Evolutionary conservation across 2,329 filamentous ascomycete species (phyloP), one percentile per base, ranked within the genome.

Genomic region (Aspergillus sp.): DNA sequence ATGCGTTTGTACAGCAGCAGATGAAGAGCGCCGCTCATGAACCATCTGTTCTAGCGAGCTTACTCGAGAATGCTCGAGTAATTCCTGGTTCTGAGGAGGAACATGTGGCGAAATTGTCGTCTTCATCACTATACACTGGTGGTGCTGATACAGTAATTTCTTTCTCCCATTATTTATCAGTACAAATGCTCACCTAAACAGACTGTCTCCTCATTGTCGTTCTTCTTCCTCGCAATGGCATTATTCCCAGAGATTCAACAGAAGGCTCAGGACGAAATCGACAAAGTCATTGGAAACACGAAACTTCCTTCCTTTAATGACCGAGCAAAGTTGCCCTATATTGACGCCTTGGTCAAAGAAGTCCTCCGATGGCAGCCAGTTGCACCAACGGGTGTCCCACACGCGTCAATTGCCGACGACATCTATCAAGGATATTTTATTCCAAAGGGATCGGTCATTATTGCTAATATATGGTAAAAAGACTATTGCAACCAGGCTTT

Each of bases 331-430:
- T 48, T 70, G 5, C 65, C 62, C 1, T 70, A 68, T 29, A 53
- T 69, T 5, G 52, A 57, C 3, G 53, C 56, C 1, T 49, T 59
- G 19, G 56, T 65, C 44, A 68, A 68, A 44, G 66, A 63, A 50
- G 56, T 54, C 8, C 55, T 62, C 37, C 61, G 62, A 48, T 70
- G 61, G 67, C 65, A 69, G 30, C 70, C 71, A 1, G 64, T 19
- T 19, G 19, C 19, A 4, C 19, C 19, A 19, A 19, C 19, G 2
- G 19, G 19, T 19, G 67, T 71, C 2, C 75, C 74, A 0, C 75
- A 78, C 44, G 72, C 73, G 1, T 65, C 68, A 0, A 72, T 69
- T 1, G 64, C 70, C 27, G 73, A 78, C 36, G 74, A 78, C 44
- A 56, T 60, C 10, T 78, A 75, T 51, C 65, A 68, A 35, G 73